Evolutionary conservation across 179 eudicot species (phyloP).

Genomic region (Spinacia oleracea): DNA sequence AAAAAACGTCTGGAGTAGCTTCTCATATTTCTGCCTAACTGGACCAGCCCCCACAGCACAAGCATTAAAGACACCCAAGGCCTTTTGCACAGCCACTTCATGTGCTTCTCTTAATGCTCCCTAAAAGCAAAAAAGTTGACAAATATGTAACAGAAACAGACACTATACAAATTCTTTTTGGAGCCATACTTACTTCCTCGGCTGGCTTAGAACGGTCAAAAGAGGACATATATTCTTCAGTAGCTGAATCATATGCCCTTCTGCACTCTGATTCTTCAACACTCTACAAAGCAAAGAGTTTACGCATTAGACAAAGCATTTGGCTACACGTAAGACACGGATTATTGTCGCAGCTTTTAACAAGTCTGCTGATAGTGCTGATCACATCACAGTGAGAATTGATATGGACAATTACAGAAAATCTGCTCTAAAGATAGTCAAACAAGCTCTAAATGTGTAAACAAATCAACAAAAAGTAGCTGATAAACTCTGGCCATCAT

Average conservation of each 20-base stretch:
- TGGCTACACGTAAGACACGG: not conserved
- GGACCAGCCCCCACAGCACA: conserved; percentile 89
- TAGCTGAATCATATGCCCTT: conserved; percentile 81
- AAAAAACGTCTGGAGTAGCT: conserved; percentile 66
- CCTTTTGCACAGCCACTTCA: conserved; percentile 74
- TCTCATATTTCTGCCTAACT: conserved; percentile 79
- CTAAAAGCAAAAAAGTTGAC: conserved; percentile 38
- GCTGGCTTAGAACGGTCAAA: conserved; percentile 89
- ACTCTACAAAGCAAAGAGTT: conserved; percentile 46
- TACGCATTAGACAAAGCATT: not conserved
- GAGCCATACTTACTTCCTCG: conserved; percentile 71
- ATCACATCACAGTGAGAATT: not conserved
- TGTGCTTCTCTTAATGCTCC: conserved; percentile 85
- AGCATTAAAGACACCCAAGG: conserved; percentile 61
- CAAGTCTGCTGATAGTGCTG: not conserved
- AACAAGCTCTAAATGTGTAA: not conserved
- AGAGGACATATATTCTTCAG: conserved; percentile 78
- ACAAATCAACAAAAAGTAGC: not conserved
- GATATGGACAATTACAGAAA: not conserved
- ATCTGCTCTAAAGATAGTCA: not conserved
- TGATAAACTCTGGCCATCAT: not conserved
- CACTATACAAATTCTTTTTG: not conserved
- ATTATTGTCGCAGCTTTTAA: not conserved
- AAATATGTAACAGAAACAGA: conserved; percentile 13
- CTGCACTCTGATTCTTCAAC: conserved; percentile 99